phyloP scores from a whole-genome alignment of 2,329 filamentous ascomycete species.

The Fusarium sp. region DNA sequence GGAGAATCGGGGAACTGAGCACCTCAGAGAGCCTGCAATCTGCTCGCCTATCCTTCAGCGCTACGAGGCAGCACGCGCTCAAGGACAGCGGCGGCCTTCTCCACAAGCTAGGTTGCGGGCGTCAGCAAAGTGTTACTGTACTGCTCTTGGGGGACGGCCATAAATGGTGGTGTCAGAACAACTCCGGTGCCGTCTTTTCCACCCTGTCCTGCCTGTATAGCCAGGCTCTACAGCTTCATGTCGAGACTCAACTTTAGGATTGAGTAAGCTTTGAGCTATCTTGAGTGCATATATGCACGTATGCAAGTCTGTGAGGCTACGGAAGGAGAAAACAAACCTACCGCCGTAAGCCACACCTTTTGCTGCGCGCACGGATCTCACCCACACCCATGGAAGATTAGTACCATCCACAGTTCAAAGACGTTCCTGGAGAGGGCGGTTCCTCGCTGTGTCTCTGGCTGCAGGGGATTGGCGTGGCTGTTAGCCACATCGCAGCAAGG shows the following conservation, averaged over 20 bases:
- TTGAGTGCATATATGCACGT: conserved; percentile 16
- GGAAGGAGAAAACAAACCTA: conserved; percentile 16
- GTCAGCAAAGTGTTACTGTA: conserved; percentile 6
- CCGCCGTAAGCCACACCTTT: conserved; percentile 2
- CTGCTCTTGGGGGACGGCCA: conserved; percentile 2
- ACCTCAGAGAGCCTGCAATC: not conserved
- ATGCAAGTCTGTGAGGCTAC: not conserved
- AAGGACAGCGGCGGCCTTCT: conserved; percentile 2
- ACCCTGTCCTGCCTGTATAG: not conserved
- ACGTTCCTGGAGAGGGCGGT: conserved; percentile 34
- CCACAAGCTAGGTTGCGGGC: not conserved
- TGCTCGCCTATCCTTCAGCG: not conserved
- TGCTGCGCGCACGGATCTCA: conserved; percentile 32
- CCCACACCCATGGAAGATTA: conserved; percentile 12
- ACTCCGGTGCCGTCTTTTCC: conserved; percentile 2
- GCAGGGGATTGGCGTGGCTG: conserved; percentile 31
- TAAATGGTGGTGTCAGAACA: conserved; percentile 2
- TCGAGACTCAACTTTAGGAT: conserved; percentile 1
- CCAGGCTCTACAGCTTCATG: conserved; percentile 1
- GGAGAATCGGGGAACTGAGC: not conserved
- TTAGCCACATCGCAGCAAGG: conserved; percentile 25
- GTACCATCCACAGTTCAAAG: conserved; percentile 22
- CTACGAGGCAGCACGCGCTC: not conserved
- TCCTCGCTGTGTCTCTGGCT: conserved; percentile 18
- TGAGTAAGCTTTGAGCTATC: conserved; percentile 20